Conservation (phyloP, 495 filamentous ascomycete species). For the Neurospora sp. region DNA sequence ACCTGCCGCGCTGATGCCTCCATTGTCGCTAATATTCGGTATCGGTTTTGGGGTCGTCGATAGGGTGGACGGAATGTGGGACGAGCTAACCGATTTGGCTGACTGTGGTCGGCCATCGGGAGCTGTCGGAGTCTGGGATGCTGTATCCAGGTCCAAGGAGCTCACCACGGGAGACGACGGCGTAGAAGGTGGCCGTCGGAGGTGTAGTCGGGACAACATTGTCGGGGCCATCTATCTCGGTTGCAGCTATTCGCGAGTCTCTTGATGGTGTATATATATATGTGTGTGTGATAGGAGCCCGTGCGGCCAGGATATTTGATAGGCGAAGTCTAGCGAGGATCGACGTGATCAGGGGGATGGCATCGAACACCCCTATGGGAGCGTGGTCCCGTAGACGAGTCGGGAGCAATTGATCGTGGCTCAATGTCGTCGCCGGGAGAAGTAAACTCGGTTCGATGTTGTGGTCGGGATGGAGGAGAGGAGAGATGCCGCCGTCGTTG, state of each 20-base stretch:
- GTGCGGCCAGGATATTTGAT: background rate
- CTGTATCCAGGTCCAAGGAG: conserved; percentile 26
- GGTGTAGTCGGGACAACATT: conserved; percentile 47
- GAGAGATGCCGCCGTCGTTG: background rate
- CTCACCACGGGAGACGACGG: conserved; percentile 37
- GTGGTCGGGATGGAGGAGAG: background rate
- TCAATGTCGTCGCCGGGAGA: background rate
- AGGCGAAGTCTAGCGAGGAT: background rate
- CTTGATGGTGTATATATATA: background rate
- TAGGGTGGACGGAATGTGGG: conserved; percentile 25
- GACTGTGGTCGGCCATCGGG: conserved; percentile 32
- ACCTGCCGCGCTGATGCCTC: conserved; percentile 6
- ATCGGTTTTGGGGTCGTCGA: conserved; percentile 8
- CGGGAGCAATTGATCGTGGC: background rate
- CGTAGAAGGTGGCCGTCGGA: conserved; percentile 43
- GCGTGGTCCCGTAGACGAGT: background rate
- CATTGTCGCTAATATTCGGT: conserved; percentile 22
- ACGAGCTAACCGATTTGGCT: conserved; percentile 27
- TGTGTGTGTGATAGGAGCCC: background rate
- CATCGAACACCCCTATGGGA: background rate
- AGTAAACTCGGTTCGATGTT: background rate
- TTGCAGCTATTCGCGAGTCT: background rate
- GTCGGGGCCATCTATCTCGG: background rate
- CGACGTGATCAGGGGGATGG: background rate
- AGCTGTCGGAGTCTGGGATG: conserved; percentile 28